A percentile compares a stretch with the other conserved stretches of the same genome.
Evolutionary conservation across 2,329 filamentous ascomycete species (phyloP).

Genomic region (Davidsoniella neocaledoniae): DNA sequence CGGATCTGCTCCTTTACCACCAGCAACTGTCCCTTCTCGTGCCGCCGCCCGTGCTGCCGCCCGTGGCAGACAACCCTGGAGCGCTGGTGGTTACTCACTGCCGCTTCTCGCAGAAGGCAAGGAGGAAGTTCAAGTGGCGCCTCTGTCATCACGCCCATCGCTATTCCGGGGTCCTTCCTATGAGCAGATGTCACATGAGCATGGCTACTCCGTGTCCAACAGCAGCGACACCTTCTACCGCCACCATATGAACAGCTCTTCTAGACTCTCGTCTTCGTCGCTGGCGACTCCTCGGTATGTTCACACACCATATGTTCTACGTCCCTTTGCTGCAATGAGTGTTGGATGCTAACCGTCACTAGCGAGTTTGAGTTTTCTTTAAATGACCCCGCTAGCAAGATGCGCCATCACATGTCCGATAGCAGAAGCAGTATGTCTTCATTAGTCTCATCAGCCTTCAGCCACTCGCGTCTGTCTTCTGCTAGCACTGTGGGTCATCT

Average conservation of each 20-base stretch:
- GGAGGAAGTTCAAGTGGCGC: conserved; percentile 14
- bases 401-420: conserved; percentile 29
- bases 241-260: conserved; percentile 15
- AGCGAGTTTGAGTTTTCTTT: conserved; percentile 10
- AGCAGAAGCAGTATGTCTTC: conserved; percentile 37
- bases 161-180: conserved; percentile 12
- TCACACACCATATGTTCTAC: background rate
- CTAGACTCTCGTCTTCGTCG: conserved; percentile 12
- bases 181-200: conserved; percentile 10
- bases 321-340: background rate
- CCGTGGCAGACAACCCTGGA: conserved; percentile 27
- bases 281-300: conserved; percentile 12
- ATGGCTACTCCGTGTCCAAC: conserved; percentile 14
- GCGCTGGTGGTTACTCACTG: conserved; percentile 32
- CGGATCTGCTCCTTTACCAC: conserved; percentile 1
- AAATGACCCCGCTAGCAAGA: conserved; percentile 8
- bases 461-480: conserved; percentile 36
- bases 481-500: conserved; percentile 30
- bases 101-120: conserved; percentile 26
- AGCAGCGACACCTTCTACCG: conserved; percentile 15
- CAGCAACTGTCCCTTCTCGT: conserved; percentile 2
- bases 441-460: conserved; percentile 26
- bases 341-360: background rate
- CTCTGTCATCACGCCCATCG: conserved; percentile 5
- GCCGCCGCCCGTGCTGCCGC: conserved; percentile 16